Conservation (phyloP, 2,329 filamentous ascomycete species). For the Pseudocercospora eumusae region DNA sequence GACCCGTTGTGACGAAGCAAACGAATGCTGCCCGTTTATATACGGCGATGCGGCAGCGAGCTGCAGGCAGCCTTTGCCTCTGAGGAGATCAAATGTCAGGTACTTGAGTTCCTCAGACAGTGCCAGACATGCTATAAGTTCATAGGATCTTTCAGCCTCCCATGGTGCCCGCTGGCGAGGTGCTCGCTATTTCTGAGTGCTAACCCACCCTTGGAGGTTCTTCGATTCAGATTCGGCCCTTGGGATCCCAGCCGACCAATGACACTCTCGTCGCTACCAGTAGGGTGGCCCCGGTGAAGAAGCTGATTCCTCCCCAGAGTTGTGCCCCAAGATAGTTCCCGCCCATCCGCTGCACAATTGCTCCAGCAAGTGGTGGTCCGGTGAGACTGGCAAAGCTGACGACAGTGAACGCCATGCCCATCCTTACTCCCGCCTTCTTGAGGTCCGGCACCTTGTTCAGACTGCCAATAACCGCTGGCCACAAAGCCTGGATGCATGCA, state of each 20-base stretch:
- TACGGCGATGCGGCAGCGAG: too few relatives aligned
- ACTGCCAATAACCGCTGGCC: conserved; percentile 46
- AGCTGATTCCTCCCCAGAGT: conserved; percentile 45
- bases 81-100: too few relatives aligned
- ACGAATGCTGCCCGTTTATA: too few relatives aligned
- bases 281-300: conserved; percentile 33
- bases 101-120: too few relatives aligned
- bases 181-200: too few relatives aligned
- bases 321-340: conserved; percentile 50
- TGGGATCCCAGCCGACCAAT: conserved; percentile 35
- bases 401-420: conserved; percentile 53
- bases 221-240: conserved; percentile 26
- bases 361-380: conserved; percentile 52
- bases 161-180: too few relatives aligned
- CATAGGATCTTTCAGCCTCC: too few relatives aligned
- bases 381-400: conserved; percentile 49
- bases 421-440: conserved; percentile 49
- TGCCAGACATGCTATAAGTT: too few relatives aligned
- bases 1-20: too few relatives aligned
- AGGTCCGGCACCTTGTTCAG: conserved; percentile 48
- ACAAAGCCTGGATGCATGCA: conserved; percentile 50
- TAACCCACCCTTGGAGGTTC: too few relatives aligned
- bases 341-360: conserved; percentile 44
- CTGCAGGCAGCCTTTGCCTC: too few relatives aligned
- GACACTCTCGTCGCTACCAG: conserved; percentile 35